A percentile compares a stretch with the other conserved stretches of the same genome.
These are phyloP conservation scores for Mortierella sp. DNA, from an alignment of 371 early-diverging fungal genomes.

Conservation along the genomic window DNA sequence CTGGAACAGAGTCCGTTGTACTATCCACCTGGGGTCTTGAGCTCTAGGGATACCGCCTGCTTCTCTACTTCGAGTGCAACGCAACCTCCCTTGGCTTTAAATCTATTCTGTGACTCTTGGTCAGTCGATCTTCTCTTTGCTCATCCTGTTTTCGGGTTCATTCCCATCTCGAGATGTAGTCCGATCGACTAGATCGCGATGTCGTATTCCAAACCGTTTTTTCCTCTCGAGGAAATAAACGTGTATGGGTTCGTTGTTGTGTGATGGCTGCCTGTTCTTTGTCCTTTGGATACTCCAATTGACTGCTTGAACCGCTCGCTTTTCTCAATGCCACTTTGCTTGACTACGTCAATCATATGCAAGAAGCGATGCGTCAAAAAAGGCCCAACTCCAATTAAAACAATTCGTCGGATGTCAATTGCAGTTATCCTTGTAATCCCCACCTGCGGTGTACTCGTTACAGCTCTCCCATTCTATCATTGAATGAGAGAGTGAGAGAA, in stretches of 20 bases:
- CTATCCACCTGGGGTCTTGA: conserved; percentile 46
- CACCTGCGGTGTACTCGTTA: conserved; percentile 5
- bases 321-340: neutral
- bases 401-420: conserved; percentile 61
- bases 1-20: conserved; percentile 1
- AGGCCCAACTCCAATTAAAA: conserved; percentile 59
- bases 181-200: conserved; percentile 12
- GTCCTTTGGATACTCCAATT: neutral
- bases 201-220: conserved; percentile 49
- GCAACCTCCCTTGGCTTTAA: conserved; percentile 45
- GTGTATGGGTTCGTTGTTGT: conserved; percentile 56
- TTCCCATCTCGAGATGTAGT: conserved; percentile 4
- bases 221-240: conserved; percentile 27
- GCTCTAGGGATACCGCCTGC: conserved; percentile 34
- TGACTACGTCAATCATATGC: conserved; percentile 15
- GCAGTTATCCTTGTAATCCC: conserved; percentile 14
- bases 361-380: neutral
- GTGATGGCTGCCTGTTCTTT: conserved; percentile 34
- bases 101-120: conserved; percentile 45
- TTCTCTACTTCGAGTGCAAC: neutral
- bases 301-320: conserved; percentile 21
- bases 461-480: neutral
- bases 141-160: conserved; percentile 4
- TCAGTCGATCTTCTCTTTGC: conserved; percentile 11
- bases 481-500: neutral